phyloP scores from a whole-genome alignment of 225 moss, liverwort and hornwort species.

The Bryoerythrophyllum caledonicum region DNA sequence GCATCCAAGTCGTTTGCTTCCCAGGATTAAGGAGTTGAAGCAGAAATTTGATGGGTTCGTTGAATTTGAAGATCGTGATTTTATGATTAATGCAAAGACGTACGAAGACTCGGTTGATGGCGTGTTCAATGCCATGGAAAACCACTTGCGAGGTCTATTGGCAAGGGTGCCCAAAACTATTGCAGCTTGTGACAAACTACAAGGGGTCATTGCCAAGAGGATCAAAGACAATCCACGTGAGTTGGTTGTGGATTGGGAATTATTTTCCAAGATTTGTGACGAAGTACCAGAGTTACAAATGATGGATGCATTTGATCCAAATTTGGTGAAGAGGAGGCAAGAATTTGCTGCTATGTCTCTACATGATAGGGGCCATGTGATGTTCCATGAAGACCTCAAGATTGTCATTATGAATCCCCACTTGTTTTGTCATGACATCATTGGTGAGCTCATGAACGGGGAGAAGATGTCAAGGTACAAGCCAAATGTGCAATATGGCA shows the following conservation, averaged over 20 bases:
- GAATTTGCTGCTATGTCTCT: neutral
- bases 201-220: neutral
- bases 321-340: neutral
- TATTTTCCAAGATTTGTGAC: neutral
- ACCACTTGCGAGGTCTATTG: neutral
- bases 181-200: neutral
- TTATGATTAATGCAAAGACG: neutral
- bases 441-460: too few species aligned
- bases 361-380: neutral
- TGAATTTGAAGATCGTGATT: neutral
- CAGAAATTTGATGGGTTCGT: neutral
- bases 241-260: neutral
- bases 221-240: neutral
- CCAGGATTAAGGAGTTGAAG: neutral
- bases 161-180: neutral
- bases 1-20: neutral
- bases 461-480: too few species aligned
- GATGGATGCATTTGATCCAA: neutral
- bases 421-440: too few species aligned
- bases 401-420: neutral
- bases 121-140: neutral
- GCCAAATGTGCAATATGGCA: too few species aligned
- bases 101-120: neutral
- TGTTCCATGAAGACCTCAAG: neutral
- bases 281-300: neutral